A percentile compares a stretch with the other conserved stretches of the same genome.
Evolutionary conservation across 2,329 filamentous ascomycete species (phyloP).

Genomic region (Penicillium capsulatum): DNA sequence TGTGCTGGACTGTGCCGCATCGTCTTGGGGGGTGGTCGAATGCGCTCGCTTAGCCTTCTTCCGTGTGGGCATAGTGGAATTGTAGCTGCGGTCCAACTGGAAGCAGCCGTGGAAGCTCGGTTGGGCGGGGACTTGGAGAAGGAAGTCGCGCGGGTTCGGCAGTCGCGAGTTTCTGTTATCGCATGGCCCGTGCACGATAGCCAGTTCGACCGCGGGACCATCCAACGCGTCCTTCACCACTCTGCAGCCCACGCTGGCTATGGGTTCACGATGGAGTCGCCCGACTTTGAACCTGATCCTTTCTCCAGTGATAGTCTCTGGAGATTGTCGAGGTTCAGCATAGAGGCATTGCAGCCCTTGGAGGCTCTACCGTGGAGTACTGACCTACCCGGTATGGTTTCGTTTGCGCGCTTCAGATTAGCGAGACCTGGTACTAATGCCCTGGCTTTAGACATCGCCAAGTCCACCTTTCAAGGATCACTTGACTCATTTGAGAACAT

Average conservation of each 20-base stretch:
- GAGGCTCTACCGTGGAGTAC: conserved; percentile 36
- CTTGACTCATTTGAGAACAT: conserved; percentile 22
- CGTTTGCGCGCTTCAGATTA: background rate
- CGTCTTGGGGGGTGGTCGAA: conserved; percentile 29
- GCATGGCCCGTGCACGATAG: conserved; percentile 24
- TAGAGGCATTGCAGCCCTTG: conserved; percentile 36
- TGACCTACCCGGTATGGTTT: conserved; percentile 30
- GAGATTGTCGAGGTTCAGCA: conserved; percentile 37
- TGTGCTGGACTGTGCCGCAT: conserved; percentile 23
- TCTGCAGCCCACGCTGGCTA: conserved; percentile 6
- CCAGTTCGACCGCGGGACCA: conserved; percentile 16
- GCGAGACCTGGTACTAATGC: conserved; percentile 3
- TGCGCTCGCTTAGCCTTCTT: conserved; percentile 58
- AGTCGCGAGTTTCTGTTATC: conserved; percentile 21
- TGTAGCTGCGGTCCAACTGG: background rate
- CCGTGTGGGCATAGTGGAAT: conserved; percentile 43
- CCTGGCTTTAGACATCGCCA: conserved; percentile 9
- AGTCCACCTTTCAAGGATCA: conserved; percentile 21
- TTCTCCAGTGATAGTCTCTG: conserved; percentile 37
- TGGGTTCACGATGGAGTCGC: conserved; percentile 27
- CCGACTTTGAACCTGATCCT: conserved; percentile 25
- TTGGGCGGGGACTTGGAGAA: background rate
- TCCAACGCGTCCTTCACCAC: conserved; percentile 8
- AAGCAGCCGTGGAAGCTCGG: background rate
- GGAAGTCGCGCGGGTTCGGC: background rate